Base-by-base conservation (phyloP, 768 basidiomycete genomes). In the Cystobasidium tubakii region DNA sequence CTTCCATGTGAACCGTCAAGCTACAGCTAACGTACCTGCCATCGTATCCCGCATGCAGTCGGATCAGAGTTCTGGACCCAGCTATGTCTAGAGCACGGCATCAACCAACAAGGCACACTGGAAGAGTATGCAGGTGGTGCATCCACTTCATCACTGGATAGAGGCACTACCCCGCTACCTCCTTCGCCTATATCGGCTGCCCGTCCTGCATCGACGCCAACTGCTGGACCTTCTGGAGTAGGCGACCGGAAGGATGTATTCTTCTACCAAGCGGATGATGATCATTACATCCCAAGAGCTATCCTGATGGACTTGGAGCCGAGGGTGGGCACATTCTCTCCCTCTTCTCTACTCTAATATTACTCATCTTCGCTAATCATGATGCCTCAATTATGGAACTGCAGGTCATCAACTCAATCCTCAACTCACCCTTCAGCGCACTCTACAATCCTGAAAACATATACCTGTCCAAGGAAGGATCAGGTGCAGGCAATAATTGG, bases 191-290 rank as follows among this genome's bases (percentile, higher is more conserved):
- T 29, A 12, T 29, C 57, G 12, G 4, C 57, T 15, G 46, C 15
- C 21, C 46, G n/a, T 3, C 15, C 25, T 60, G 57, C 57, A 12
- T 60, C 39, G 53, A 39, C 57, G 15, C 1, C 54, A 0, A 23
- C 43, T 33, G 19, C 39, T 9, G 34, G 39, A 9, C 44, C 42
- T 23, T 90, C 89, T 0, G 92, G 94, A 78, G 91, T 90, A 23
- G 91, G 91, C 10, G 96, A 99, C 82, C 85, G 96, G 78, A 99
- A 98, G 80, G 96, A 99, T 82, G 95, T 96, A 31, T 99, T 99
- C 83, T 99, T 99, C 84, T 98, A 99, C 81, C 95, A 98, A 81
- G 96, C 96, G n/a, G 96, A 99, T 81, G 96, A 99, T 79, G 96
- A 98, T 81, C 94, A 96, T 79, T 99, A 98, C 82, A 94, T 99